These are phyloP conservation scores for Debaryomyces prosopidis DNA, from an alignment of 805 yeast species.

Conservation along the genomic window DNA sequence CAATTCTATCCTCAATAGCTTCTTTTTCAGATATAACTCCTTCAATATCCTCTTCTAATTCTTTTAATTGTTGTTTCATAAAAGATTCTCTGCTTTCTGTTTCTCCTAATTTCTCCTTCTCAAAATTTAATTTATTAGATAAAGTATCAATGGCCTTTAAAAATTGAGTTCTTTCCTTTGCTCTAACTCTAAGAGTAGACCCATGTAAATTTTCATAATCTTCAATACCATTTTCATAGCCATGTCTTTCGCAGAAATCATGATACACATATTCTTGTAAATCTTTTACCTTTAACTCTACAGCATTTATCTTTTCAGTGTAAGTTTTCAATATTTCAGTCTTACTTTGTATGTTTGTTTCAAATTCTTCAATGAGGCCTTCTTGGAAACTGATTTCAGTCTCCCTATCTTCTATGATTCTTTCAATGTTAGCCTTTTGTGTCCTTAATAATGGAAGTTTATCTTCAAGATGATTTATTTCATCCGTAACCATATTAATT, in stretches of 20 bases:
- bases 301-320: slow-evolving; percentile 21
- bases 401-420: slow-evolving; percentile 45
- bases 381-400: slow-evolving; percentile 55
- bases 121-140: slow-evolving; percentile 64
- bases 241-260: slow-evolving; percentile 55
- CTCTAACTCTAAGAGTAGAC: slow-evolving; percentile 50
- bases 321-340: slow-evolving; percentile 11
- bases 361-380: slow-evolving; percentile 19
- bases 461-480: slow-evolving; percentile 35
- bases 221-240: slow-evolving; percentile 51
- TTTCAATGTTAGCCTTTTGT: slow-evolving; percentile 42
- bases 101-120: slow-evolving; percentile 56
- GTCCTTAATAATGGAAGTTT: slow-evolving; percentile 46
- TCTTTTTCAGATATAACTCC: slow-evolving; percentile 33
- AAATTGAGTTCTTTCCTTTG: slow-evolving; percentile 62
- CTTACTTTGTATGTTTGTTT: slow-evolving; percentile 16
- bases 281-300: slow-evolving; percentile 14
- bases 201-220: slow-evolving; percentile 77
- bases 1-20: slow-evolving; percentile 21
- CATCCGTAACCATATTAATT: slow-evolving; percentile 59
- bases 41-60: slow-evolving; percentile 33
- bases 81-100: slow-evolving; percentile 47
- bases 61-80: slow-evolving; percentile 40
- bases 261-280: slow-evolving; percentile 49
- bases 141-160: slow-evolving; percentile 61